These are phyloP conservation scores for Amanita pallidorosea DNA, from an alignment of 768 basidiomycete genomes.

Conservation along the genomic window DNA sequence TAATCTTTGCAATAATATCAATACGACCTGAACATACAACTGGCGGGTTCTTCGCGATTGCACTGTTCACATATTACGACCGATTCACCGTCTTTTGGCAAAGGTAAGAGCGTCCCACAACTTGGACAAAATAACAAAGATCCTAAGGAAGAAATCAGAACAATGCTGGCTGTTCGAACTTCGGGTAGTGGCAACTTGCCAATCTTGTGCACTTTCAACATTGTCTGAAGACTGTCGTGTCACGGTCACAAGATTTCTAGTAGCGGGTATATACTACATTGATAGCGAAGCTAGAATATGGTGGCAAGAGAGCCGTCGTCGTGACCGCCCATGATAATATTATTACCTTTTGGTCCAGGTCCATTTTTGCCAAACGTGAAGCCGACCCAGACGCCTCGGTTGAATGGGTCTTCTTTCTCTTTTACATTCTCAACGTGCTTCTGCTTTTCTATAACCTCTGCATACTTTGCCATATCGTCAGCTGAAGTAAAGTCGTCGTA, in stretches of 20 bases:
- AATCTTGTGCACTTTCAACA: neutral
- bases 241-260: neutral
- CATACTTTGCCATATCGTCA: slow-evolving; percentile 98
- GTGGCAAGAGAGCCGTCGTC: slow-evolving; percentile 48
- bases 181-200: neutral
- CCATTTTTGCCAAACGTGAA: slow-evolving; percentile 90
- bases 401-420: slow-evolving; percentile 71
- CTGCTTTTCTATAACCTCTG: slow-evolving; percentile 97
- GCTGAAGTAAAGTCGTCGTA: slow-evolving; percentile 83
- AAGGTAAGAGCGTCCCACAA: slow-evolving; percentile 81
- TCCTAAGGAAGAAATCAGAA: slow-evolving; percentile 31
- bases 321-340: slow-evolving; percentile 21
- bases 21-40: slow-evolving; percentile 47
- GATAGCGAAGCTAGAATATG: slow-evolving; percentile 33
- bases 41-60: slow-evolving; percentile 74
- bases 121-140: slow-evolving; percentile 90
- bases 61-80: slow-evolving; percentile 86
- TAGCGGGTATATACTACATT: no score
- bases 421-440: slow-evolving; percentile 83
- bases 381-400: slow-evolving; percentile 81
- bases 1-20: neutral
- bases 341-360: slow-evolving; percentile 39
- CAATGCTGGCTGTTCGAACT: neutral
- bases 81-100: slow-evolving; percentile 67
- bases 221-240: neutral